These are phyloP conservation scores for Hypomyces rosellus DNA, from an alignment of 2,329 filamentous ascomycete genomes.

Conservation along the genomic window DNA sequence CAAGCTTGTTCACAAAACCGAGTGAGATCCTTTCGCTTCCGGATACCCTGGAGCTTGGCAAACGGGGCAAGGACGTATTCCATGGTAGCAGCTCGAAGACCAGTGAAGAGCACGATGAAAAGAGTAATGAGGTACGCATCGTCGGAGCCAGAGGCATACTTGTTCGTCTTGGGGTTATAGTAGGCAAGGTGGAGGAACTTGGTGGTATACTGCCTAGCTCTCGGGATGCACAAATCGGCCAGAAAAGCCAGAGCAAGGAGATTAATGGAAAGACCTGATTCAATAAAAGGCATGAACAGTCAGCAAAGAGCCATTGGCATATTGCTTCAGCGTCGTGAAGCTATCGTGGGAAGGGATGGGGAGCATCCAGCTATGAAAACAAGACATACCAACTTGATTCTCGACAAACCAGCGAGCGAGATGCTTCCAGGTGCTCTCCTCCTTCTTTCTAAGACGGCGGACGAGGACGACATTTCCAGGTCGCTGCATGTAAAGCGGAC, in stretches of 20 bases:
- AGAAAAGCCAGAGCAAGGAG: slow-evolving; percentile 76
- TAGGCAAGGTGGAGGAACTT: slow-evolving; percentile 89
- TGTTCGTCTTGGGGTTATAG: slow-evolving; percentile 59
- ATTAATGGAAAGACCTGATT: slow-evolving; percentile 72
- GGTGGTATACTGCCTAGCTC: slow-evolving; percentile 68
- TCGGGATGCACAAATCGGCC: slow-evolving; percentile 75
- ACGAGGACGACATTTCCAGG: slow-evolving; percentile 46
- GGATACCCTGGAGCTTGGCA: slow-evolving; percentile 65
- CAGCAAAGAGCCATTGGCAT: slow-evolving; percentile 16
- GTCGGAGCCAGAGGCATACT: slow-evolving; percentile 71
- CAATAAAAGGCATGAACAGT: slow-evolving; percentile 10
- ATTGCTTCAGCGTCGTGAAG: background rate
- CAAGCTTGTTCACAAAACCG: slow-evolving; percentile 94
- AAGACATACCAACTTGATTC: slow-evolving; percentile 68
- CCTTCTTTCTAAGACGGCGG: slow-evolving; percentile 54
- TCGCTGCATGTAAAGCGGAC: slow-evolving; percentile 52
- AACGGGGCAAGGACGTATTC: slow-evolving; percentile 80
- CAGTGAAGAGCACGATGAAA: slow-evolving; percentile 80
- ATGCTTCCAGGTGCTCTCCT: slow-evolving; percentile 54
- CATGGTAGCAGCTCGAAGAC: slow-evolving; percentile 75
- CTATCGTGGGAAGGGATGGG: slow-evolving; percentile 4
- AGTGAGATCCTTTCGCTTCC: slow-evolving; percentile 67
- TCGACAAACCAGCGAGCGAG: slow-evolving; percentile 65
- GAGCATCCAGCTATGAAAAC: slow-evolving; percentile 10
- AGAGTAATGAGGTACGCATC: slow-evolving; percentile 72